phyloP scores from a whole-genome alignment of 352 stramenopile genomes.

The Globisporangium sylvaticum region DNA sequence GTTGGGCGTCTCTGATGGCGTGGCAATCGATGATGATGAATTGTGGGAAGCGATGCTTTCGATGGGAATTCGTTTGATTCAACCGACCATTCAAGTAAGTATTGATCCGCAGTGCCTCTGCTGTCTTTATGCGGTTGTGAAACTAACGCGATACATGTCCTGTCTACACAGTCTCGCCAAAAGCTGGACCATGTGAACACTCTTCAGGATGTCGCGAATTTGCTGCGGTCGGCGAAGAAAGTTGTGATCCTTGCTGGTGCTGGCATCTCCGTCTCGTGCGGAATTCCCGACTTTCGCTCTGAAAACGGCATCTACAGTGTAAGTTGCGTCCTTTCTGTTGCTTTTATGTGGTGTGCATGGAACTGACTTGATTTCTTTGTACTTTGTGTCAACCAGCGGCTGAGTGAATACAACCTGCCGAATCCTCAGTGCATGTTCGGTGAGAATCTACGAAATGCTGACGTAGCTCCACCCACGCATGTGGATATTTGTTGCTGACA shows the following conservation, averaged over 20 bases:
- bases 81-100: conserved; percentile 53
- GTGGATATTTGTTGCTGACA: not conserved
- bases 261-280: conserved; percentile 95
- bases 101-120: not conserved
- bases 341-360: not conserved
- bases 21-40: conserved; percentile 76
- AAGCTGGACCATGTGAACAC: conserved; percentile 57
- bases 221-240: conserved; percentile 76
- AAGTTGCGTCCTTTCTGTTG: conserved; percentile 24
- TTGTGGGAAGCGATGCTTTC: conserved; percentile 84
- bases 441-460: conserved; percentile 17
- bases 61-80: conserved; percentile 80
- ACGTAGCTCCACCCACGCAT: not conserved
- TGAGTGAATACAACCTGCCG: conserved; percentile 78
- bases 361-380: not conserved
- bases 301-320: conserved; percentile 90
- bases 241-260: conserved; percentile 93
- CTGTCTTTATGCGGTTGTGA: not conserved
- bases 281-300: conserved; percentile 98
- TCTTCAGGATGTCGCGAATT: conserved; percentile 67
- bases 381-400: conserved; percentile 30
- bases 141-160: not conserved
- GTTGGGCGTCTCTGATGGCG: conserved; percentile 70
- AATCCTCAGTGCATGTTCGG: conserved; percentile 88
- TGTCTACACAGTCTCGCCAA: conserved; percentile 29